phyloP scores from a whole-genome alignment of 116 monocot species.

The Iris pallida region DNA sequence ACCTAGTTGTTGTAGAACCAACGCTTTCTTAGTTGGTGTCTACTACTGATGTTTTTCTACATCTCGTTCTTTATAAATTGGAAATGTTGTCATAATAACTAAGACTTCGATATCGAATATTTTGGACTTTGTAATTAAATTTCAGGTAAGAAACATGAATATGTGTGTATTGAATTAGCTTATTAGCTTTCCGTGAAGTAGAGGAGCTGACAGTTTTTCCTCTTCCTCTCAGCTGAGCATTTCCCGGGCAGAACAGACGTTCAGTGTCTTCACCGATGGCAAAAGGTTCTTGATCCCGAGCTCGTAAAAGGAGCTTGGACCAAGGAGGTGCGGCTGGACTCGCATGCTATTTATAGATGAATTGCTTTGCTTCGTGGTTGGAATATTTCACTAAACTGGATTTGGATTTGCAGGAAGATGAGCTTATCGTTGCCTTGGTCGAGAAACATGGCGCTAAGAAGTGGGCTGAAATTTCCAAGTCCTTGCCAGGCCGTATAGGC shows the following conservation, averaged over 20 bases:
- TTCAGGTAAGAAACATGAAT: neutral
- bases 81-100: too few relatives aligned
- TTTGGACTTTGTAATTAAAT: neutral
- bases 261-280: constrained; percentile 78
- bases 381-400: neutral
- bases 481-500: constrained; percentile 44
- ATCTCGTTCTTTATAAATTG: neutral
- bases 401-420: constrained; percentile 40
- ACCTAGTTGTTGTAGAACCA: too few relatives aligned
- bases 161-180: neutral
- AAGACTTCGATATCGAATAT: neutral
- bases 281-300: constrained; percentile 62
- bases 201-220: neutral
- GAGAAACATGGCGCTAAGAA: constrained; percentile 37
- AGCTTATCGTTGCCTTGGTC: constrained; percentile 25
- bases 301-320: constrained; percentile 58
- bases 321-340: constrained; percentile 33
- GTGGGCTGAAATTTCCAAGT: constrained; percentile 38
- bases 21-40: too few relatives aligned
- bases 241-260: constrained; percentile 38
- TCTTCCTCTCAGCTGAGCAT: constrained; percentile 21
- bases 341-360: neutral
- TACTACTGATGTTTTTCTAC: too few relatives aligned
- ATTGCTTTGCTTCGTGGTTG: neutral
- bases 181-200: neutral